These are phyloP conservation scores for Hansenula sp. DNA, from an alignment of 1,139 yeast genomes.

Conservation along the genomic window DNA sequence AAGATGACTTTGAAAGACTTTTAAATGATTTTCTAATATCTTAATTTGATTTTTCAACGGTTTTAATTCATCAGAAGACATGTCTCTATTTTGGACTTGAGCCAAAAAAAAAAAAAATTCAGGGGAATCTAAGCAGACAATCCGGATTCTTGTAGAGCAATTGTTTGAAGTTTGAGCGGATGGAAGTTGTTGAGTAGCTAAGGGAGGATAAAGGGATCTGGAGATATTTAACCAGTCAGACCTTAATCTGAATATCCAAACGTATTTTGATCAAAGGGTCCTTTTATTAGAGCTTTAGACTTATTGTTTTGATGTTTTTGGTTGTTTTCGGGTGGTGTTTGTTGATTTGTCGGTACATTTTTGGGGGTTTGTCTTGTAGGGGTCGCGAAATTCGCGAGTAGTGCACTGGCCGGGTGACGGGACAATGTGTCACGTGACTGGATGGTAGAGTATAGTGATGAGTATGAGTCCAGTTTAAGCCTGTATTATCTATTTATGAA, in stretches of 20 bases:
- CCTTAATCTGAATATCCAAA: no score
- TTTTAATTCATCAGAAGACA: constrained; percentile 17
- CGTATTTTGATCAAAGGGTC: no score
- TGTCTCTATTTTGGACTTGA: neutral
- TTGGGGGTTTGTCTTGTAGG: neutral
- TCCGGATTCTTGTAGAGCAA: no score
- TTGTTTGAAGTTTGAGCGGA: no score
- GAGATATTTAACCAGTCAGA: no score
- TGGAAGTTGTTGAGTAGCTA: no score
- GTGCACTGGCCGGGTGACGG: no score
- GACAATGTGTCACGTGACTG: no score
- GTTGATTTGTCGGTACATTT: neutral
- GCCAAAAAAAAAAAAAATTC: neutral
- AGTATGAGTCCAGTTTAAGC: no score
- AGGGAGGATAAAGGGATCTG: no score
- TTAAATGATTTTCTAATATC: constrained; percentile 18
- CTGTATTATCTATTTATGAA: no score
- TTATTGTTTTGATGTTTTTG: neutral
- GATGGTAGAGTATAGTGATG: no score
- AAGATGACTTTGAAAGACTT: constrained; percentile 20
- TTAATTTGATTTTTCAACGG: constrained; percentile 21
- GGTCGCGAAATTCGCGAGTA: neutral
- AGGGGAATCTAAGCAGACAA: neutral
- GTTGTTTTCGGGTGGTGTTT: neutral
- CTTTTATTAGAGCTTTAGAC: neutral